Conservation (phyloP, 176 grass and related monocot species). For the Musa troglodytarum region DNA sequence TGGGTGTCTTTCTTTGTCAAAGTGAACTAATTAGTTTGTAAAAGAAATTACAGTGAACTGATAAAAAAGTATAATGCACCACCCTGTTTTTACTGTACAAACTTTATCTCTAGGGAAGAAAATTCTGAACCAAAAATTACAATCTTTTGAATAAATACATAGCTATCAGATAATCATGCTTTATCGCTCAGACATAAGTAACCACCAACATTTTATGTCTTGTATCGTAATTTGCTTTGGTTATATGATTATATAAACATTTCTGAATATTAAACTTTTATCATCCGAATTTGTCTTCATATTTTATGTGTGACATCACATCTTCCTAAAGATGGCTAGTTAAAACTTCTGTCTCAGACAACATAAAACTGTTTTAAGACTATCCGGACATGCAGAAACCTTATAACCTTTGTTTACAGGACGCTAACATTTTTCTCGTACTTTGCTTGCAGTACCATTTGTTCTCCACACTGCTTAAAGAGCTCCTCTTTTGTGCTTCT, state of each 20-base stretch:
- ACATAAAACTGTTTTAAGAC: not conserved
- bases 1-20: not conserved
- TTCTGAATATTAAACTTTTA: not conserved
- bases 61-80: not conserved
- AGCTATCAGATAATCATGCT: not conserved
- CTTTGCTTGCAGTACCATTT: conserved; percentile 6
- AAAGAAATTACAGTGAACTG: not conserved
- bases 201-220: not conserved
- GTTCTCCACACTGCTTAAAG: conserved; percentile 2
- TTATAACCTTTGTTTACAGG: not conserved
- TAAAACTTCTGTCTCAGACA: not conserved
- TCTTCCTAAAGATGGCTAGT: not conserved
- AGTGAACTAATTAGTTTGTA: not conserved
- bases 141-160: not conserved
- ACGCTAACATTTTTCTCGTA: not conserved
- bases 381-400: not conserved
- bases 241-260: not conserved
- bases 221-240: not conserved
- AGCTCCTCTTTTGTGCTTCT: not conserved
- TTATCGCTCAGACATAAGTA: not conserved
- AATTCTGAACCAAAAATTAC: too few relatives aligned
- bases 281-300: not conserved
- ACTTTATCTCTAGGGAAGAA: too few relatives aligned
- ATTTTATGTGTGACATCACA: not conserved
- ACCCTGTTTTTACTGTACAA: too few relatives aligned